Evolutionary conservation across 345 rosid species (phyloP), one percentile per base, ranked within the genome.

Genomic region (Syzygium aromaticum): DNA sequence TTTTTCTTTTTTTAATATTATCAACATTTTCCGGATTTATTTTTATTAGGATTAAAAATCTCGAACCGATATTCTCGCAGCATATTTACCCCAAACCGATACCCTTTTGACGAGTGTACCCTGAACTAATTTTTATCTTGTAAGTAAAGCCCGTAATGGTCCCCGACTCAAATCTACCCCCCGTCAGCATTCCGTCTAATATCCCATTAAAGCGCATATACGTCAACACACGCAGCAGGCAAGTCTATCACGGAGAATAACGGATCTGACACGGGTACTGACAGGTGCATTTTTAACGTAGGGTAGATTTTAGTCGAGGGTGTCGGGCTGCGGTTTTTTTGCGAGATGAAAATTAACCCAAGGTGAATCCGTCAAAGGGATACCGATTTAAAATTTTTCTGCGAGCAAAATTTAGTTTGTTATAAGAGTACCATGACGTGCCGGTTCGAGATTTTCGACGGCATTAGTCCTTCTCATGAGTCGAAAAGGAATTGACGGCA

Each of bases 391-490:
- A 21, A 54, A 54, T 54, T 54, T 21, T 7, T 21, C 6, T 19
- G 10, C 1, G 57, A 54, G 4, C 3, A 9, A 21, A 21, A 8
- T 3, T 7, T 19, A 3, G 4, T 54, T 54, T 17, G 54, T 6
- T 7, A 6, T 53, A 6, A 8, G 19, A 6, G 3, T 6, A 6
- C 7, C 57, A 8, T 21, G 25, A 51, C 3, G 23, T 21, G 25
- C 10, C 25, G 25, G 21, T 21, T 54, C 9, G 51, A 51, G 51
- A 51, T 8, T 51, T 51, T 51, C 46, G 46, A 43, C 7, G 7
- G 46, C 3, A 59, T 25, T 25, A 59, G 5, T 59, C 6, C 0
- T 59, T 59, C 27, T 59, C 27, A 2, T 0, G 0, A 0, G 7
- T 59, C 0, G 7, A 28, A 59, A 57, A 25, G 11, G 6, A 1